A percentile compares a stretch with the other conserved stretches of the same genome.
Evolutionary conservation across 305 asterid species (phyloP).

Genomic region (Withania somnifera): DNA sequence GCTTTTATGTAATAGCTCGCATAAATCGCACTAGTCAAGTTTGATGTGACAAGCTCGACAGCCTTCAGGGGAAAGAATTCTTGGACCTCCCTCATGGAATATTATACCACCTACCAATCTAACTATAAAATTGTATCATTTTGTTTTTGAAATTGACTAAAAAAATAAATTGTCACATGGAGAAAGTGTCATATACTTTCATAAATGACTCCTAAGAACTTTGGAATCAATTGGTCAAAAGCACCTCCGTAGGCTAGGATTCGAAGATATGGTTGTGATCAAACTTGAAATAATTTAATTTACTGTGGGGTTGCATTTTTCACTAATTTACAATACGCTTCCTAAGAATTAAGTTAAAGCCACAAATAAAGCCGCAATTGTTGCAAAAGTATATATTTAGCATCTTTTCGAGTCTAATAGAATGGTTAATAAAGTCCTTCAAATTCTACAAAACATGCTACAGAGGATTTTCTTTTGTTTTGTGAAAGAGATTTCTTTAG

Average conservation of each 20-base stretch:
- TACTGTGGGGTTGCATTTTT: neutral
- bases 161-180: too few species aligned
- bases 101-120: too few species aligned
- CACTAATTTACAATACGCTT: neutral
- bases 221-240: constrained; percentile 38
- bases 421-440: neutral
- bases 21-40: too few species aligned
- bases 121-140: too few species aligned
- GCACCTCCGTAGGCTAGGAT: constrained; percentile 19
- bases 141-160: too few species aligned
- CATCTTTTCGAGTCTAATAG: neutral
- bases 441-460: neutral
- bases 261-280: constrained; percentile 12
- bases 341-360: neutral
- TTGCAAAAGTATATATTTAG: neutral
- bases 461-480: too few species aligned
- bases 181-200: neutral
- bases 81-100: too few species aligned
- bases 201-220: constrained; percentile 12
- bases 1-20: too few species aligned
- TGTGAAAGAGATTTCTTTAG: too few species aligned
- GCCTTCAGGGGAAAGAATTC: too few species aligned
- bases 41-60: too few species aligned
- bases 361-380: constrained; percentile 8
- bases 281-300: constrained; percentile 6